phyloP scores from a whole-genome alignment of 176 grass and related monocot genomes.

The Hyparrhenia diplandra region DNA sequence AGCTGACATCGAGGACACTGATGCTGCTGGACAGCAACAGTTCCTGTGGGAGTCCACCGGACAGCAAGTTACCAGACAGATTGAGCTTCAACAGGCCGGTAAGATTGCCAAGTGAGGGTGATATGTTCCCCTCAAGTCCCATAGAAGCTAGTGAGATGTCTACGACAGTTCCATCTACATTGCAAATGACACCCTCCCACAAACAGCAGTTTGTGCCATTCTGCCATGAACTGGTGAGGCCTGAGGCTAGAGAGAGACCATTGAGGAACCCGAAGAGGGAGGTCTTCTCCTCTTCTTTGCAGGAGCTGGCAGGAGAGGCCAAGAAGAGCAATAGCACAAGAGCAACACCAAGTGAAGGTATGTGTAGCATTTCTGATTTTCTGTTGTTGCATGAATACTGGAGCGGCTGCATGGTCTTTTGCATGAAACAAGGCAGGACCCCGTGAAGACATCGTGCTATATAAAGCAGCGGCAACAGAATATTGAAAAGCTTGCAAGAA shows the following conservation, averaged over 20 bases:
- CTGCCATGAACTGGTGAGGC: constrained; percentile 21
- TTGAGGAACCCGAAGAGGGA: constrained; percentile 30
- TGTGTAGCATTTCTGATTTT: neutral
- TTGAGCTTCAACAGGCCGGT: constrained; percentile 20
- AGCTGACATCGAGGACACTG: constrained; percentile 28
- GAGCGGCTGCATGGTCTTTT: constrained; percentile 8
- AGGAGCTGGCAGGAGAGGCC: constrained; percentile 16
- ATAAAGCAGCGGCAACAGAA: constrained; percentile 5
- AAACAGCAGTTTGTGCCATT: constrained; percentile 30
- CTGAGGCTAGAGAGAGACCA: neutral
- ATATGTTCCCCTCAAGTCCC: constrained; percentile 35
- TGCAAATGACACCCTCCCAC: constrained; percentile 40
- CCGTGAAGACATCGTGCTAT: neutral
- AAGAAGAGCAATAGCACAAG: neutral
- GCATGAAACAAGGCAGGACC: neutral
- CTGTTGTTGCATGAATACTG: neutral
- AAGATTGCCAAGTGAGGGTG: constrained; percentile 33
- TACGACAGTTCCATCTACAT: neutral
- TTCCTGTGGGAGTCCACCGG: neutral
- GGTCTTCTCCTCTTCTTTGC: constrained; percentile 22
- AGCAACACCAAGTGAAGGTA: neutral
- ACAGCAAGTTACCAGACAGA: constrained; percentile 32
- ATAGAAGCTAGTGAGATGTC: constrained; percentile 20
- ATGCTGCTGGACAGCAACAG: constrained; percentile 17
- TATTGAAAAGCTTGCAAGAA: neutral